Conservation (phyloP, 345 rosid species). For the Brassica rapa region DNA sequence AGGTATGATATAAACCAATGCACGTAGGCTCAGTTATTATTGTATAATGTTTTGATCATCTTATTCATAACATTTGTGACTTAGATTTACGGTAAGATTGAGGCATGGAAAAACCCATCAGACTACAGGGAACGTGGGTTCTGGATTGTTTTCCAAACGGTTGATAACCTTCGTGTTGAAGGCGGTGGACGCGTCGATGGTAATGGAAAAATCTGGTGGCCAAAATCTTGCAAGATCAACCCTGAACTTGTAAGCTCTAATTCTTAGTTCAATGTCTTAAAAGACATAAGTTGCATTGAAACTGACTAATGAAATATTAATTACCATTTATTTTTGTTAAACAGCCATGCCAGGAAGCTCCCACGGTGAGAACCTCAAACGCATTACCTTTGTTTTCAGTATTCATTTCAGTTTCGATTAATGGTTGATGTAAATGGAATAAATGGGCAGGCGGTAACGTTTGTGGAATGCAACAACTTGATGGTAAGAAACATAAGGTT, state of each 20-base stretch:
- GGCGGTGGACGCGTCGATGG: constrained; percentile 94
- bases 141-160: constrained; percentile 63
- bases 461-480: constrained; percentile 59
- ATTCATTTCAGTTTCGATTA: not conserved
- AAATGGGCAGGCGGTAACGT: constrained; percentile 68
- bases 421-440: not conserved
- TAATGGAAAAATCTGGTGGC: constrained; percentile 85
- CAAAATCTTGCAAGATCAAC: constrained; percentile 82
- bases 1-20: constrained; percentile 46
- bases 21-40: not conserved
- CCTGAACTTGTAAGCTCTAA: constrained; percentile 51
- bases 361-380: constrained; percentile 62
- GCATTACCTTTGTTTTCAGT: not conserved
- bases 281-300: not conserved
- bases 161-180: constrained; percentile 57
- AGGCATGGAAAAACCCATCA: constrained; percentile 53
- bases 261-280: not conserved
- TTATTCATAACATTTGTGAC: not conserved
- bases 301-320: not conserved
- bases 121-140: constrained; percentile 55
- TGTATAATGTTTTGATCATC: constrained; percentile 8
- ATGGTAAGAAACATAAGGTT: constrained; percentile 60
- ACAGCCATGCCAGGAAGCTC: constrained; percentile 83
- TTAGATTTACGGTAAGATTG: constrained; percentile 70
- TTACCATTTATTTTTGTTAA: not conserved